Base-by-base conservation (phyloP, 148 eudicot genomes). In the Rhododendron ferrugineum region DNA sequence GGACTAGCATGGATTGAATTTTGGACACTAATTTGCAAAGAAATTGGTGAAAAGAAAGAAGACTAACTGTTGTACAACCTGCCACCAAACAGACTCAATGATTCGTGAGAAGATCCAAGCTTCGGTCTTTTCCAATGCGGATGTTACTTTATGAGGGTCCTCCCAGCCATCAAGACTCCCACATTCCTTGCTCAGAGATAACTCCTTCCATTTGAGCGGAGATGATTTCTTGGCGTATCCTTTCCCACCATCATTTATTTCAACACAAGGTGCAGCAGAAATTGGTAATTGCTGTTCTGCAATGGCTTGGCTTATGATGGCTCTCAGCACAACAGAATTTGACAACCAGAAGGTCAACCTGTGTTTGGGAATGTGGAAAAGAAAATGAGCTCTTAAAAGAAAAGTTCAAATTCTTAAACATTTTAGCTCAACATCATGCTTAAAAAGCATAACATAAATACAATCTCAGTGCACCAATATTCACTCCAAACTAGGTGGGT, bases 41-140 rank as follows among this genome's bases (percentile, higher is more conserved):
- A 58, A 60, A 42, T 11, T 83, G 36, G 14, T 23, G 64, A 34
- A 58, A 28, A 28, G 20, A 73, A 80, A 74, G 46, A 78, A 79
- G 23, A 20, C 44, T 3, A 81, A 37, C 44, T 56, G 40, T n/a
- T 16, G n/a, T 58, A 40, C 47, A 80, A 94, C 98, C 98, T 96
- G 99, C 99, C 99, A 96, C 99, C 99, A 96, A 86, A 96, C 89
- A 74, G 99, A 96, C 87, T 96, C 99, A 32, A 94, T 89, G 77
- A 96, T 91, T 60, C 94, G 94, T 32, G 93, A 91, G 92, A 93
- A 96, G 86, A 96, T 94, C 99, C 99, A 96, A 89, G 92, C 89
- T 88, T 96, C 98, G 22, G 89, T 91, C 86, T 88, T 93, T 86
- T 93, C 95, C 85, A 96, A 87, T 66, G 94, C 90, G 74, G 90